phyloP scores from a whole-genome alignment of 164 flowering plant species.

The Nelumbo lutea region DNA sequence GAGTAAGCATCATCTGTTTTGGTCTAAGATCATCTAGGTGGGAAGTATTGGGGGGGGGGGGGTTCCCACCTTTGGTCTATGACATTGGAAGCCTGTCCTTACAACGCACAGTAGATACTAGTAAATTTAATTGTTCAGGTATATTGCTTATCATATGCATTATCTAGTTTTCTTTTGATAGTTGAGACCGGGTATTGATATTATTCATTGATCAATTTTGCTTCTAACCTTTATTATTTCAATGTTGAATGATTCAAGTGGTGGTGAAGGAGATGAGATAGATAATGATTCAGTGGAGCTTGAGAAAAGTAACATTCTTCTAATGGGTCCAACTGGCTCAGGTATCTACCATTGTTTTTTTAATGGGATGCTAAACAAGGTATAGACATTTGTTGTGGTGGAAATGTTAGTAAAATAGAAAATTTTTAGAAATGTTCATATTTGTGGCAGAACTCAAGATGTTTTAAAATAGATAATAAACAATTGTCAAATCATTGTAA shows the following conservation, averaged over 20 bases:
- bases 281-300: slow-evolving; percentile 78
- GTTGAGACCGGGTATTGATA: not conserved
- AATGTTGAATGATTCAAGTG: slow-evolving; percentile 27
- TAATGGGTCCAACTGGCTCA: slow-evolving; percentile 99
- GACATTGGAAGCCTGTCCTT: not conserved
- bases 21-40: not conserved
- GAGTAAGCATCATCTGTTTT: not conserved
- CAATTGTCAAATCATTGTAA: too few species aligned
- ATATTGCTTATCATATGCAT: not conserved
- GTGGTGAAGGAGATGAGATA: slow-evolving; percentile 25
- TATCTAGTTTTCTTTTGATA: not conserved
- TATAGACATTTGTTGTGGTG: too few species aligned
- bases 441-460: too few species aligned
- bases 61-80: not conserved
- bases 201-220: not conserved
- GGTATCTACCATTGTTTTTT: slow-evolving; percentile 37
- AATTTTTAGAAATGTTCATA: too few species aligned
- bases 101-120: not conserved
- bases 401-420: too few species aligned
- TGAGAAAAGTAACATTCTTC: slow-evolving; percentile 91
- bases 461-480: too few species aligned
- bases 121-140: not conserved
- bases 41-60: not conserved
- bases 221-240: slow-evolving; percentile 7
- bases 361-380: too few species aligned